Percentiles rank a stretch among this genome's conserved stretches.
These are phyloP conservation scores for Tuber magnatum DNA, from an alignment of 495 filamentous ascomycete species.

Conservation along the genomic window DNA sequence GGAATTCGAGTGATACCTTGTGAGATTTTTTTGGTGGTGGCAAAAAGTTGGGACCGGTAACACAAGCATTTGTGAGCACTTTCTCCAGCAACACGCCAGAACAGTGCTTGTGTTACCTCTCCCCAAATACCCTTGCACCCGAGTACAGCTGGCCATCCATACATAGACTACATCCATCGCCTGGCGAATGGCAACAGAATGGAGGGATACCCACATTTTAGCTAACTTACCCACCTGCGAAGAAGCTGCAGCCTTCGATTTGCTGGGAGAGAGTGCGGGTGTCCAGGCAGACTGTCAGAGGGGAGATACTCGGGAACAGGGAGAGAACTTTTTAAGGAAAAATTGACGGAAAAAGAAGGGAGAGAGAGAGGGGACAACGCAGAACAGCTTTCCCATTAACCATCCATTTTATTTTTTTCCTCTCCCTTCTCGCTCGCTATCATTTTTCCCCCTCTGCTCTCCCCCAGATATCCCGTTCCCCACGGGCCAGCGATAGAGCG, in stretches of 20 bases:
- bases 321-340: constrained; percentile 17
- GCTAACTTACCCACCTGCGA: background rate
- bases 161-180: constrained; percentile 9
- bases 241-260: constrained; percentile 28
- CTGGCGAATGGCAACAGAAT: constrained; percentile 25
- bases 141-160: constrained; percentile 36
- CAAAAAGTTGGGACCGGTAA: too few species aligned
- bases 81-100: too few species aligned
- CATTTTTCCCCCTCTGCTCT: background rate
- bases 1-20: too few species aligned
- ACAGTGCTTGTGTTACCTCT: too few species aligned
- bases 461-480: background rate
- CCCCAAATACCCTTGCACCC: too few species aligned
- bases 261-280: constrained; percentile 25
- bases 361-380: constrained; percentile 35
- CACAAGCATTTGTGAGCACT: too few species aligned
- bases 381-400: constrained; percentile 15
- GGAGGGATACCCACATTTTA: constrained; percentile 24
- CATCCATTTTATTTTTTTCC: background rate
- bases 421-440: background rate
- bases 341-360: constrained; percentile 4
- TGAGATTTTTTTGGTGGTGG: too few species aligned
- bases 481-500: background rate
- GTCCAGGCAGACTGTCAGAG: constrained; percentile 19
- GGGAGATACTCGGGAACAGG: constrained; percentile 21